A percentile compares a stretch with the other conserved stretches of the same genome.
These are phyloP conservation scores for Margaritispora aquatica DNA, from an alignment of 495 filamentous ascomycete species.

Conservation along the genomic window DNA sequence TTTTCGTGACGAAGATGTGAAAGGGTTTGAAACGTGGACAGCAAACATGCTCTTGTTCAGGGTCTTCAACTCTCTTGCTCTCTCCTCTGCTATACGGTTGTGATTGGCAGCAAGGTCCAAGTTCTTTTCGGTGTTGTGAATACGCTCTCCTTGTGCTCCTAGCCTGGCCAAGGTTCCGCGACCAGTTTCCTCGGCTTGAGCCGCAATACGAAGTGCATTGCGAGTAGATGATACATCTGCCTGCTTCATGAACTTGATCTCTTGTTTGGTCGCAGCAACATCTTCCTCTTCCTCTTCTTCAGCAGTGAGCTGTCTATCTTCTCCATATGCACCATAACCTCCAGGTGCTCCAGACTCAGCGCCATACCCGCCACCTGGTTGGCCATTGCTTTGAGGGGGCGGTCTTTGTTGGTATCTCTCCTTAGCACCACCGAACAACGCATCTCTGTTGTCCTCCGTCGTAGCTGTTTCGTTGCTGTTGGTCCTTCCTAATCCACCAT, in stretches of 20 bases:
- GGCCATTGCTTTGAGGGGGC: constrained; percentile 19
- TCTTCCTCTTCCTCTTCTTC: constrained; percentile 64
- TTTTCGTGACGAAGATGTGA: constrained; percentile 51
- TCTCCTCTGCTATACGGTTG: constrained; percentile 66
- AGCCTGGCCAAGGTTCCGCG: constrained; percentile 62
- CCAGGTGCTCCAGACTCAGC: constrained; percentile 30
- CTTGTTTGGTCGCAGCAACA: constrained; percentile 59
- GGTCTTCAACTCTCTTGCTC: constrained; percentile 67
- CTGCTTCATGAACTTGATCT: constrained; percentile 72
- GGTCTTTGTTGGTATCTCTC: constrained; percentile 44
- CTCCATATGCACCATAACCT: constrained; percentile 55
- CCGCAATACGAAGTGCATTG: constrained; percentile 59
- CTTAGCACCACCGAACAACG: constrained; percentile 58
- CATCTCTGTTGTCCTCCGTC: constrained; percentile 51
- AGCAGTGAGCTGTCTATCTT: constrained; percentile 66
- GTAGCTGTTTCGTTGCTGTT: constrained; percentile 47
- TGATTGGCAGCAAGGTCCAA: constrained; percentile 63
- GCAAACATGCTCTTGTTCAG: constrained; percentile 82
- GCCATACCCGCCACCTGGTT: constrained; percentile 15
- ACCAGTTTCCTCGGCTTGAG: constrained; percentile 67
- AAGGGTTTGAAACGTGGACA: constrained; percentile 67
- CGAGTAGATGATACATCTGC: constrained; percentile 65
- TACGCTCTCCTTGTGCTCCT: constrained; percentile 65
- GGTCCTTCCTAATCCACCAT: constrained; percentile 58
- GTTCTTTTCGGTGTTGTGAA: constrained; percentile 73